Evolutionary conservation across 2,329 filamentous ascomycete genomes (phyloP), one percentile per base, ranked within the genome.

Genomic region (Tricladium varicosporioides): DNA sequence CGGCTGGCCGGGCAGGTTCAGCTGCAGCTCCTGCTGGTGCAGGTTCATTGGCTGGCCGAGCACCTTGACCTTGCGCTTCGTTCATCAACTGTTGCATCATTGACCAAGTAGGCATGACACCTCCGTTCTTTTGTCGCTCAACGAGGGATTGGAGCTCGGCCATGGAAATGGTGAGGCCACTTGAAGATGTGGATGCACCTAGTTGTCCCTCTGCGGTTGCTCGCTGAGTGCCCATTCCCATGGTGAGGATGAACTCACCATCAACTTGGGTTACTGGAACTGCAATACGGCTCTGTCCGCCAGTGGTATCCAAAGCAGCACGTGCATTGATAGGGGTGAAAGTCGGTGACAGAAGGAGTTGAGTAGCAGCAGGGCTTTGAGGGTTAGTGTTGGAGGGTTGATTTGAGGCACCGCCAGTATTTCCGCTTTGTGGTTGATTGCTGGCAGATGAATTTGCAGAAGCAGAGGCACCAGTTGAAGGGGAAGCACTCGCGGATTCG

Each of bases 201-300:
- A 19, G 10, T 48, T 48, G 16, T 22, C 16, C 19, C 5, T 31
- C 10, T 48, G 15, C 18, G 19, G 5, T 18, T 22, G 19, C 27
- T 3, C 19, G 46, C n/a, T 11, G 16, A 15, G 44, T 22, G 16
- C 48, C 48, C 33, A n/a, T 52, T 15, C 40, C 33, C 59, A 61
- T 61, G 3, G 59, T 61, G 33, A 61, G n/a, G 40, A 61, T 61
- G 45, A 57, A 59, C 48, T 61, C 59, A n/a, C 59, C 59, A 32
- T 59, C 52, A 10, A 61, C 22, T 48, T 61, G 59, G 13, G 31
- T 46, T 7, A 57, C 51, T 11, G 59, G 40, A 15, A 56, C 56
- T 16, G 57, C 57, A 9, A 61, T 47, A 14, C 59, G 59, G 33
- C 15, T 43, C 11, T 51, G 40, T 16, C 57, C 51, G 3, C 40